Percentiles rank a stretch among this genome's conserved stretches.
These are phyloP conservation scores for Moelleriella libera DNA, from an alignment of 2,329 filamentous ascomycete species.

Conservation along the genomic window DNA sequence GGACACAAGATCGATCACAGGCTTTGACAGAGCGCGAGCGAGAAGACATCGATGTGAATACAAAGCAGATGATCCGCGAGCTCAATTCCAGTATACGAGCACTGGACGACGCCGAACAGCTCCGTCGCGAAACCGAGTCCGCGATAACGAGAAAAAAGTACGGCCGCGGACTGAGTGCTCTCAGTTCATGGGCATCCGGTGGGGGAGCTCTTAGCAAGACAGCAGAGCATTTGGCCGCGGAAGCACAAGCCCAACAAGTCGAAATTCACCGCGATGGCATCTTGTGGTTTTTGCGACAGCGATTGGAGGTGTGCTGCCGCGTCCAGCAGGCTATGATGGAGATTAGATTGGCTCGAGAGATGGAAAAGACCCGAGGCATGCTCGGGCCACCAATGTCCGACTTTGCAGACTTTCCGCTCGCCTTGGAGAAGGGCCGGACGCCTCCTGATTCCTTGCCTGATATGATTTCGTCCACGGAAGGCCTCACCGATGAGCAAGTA, in stretches of 20 bases:
- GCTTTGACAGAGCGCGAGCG: constrained; percentile 68
- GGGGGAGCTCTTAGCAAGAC: constrained; percentile 32
- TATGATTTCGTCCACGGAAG: constrained; percentile 20
- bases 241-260: constrained; percentile 52
- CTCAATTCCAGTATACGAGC: constrained; percentile 69
- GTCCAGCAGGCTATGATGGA: constrained; percentile 90
- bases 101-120: constrained; percentile 67
- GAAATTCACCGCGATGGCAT: constrained; percentile 68
- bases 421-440: constrained; percentile 5
- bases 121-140: constrained; percentile 63
- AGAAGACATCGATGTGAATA: constrained; percentile 75
- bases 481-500: constrained; percentile 69
- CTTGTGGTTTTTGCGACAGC: constrained; percentile 65
- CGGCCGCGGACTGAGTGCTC: constrained; percentile 46
- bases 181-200: constrained; percentile 54
- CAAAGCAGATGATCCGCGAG: constrained; percentile 72
- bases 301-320: constrained; percentile 61
- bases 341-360: constrained; percentile 65
- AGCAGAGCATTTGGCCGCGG: constrained; percentile 56
- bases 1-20: constrained; percentile 28
- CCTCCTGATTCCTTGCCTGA: neutral
- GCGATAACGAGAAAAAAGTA: constrained; percentile 60
- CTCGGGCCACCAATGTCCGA: constrained; percentile 26
- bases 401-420: constrained; percentile 16
- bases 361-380: constrained; percentile 81